Conservation (phyloP, 2,329 filamentous ascomycete genomes). For the Colletotrichum musae region DNA sequence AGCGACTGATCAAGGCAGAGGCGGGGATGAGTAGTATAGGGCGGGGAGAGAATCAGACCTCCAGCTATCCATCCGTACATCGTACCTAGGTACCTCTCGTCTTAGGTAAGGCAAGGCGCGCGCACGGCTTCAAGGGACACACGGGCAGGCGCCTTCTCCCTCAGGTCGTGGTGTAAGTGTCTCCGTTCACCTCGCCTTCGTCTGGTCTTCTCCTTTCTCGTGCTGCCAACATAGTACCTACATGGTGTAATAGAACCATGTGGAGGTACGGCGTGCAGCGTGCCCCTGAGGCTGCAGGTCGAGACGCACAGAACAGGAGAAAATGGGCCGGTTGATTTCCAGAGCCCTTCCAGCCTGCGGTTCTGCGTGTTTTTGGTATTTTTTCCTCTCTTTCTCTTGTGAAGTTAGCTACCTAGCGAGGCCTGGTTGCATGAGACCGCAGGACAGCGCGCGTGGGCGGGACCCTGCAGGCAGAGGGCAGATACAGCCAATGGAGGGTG, state of each 20-base stretch:
- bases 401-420: not conserved
- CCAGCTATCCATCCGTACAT: too few species aligned
- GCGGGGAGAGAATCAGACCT: not conserved
- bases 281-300: slow-evolving; percentile 30
- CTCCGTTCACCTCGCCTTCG: slow-evolving; percentile 13
- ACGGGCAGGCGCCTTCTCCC: slow-evolving; percentile 10
- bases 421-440: slow-evolving; percentile 34
- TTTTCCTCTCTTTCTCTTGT: not conserved
- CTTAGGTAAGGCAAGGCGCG: not conserved
- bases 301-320: slow-evolving; percentile 37
- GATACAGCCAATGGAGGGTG: slow-evolving; percentile 24
- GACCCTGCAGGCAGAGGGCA: slow-evolving; percentile 38
- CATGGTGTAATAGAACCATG: not conserved
- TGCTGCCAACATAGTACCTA: too few species aligned
- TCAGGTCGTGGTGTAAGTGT: slow-evolving; percentile 13
- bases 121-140: too few species aligned
- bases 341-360: not conserved
- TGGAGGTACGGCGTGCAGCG: slow-evolving; percentile 9
- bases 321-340: not conserved
- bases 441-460: slow-evolving; percentile 34
- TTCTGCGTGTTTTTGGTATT: not conserved
- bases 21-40: slow-evolving; percentile 2
- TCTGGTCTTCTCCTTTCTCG: slow-evolving; percentile 8
- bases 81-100: too few species aligned
- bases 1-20: slow-evolving; percentile 29